phyloP scores from a whole-genome alignment of 768 basidiomycete species.

The Macrolepiota fuliginosa region DNA sequence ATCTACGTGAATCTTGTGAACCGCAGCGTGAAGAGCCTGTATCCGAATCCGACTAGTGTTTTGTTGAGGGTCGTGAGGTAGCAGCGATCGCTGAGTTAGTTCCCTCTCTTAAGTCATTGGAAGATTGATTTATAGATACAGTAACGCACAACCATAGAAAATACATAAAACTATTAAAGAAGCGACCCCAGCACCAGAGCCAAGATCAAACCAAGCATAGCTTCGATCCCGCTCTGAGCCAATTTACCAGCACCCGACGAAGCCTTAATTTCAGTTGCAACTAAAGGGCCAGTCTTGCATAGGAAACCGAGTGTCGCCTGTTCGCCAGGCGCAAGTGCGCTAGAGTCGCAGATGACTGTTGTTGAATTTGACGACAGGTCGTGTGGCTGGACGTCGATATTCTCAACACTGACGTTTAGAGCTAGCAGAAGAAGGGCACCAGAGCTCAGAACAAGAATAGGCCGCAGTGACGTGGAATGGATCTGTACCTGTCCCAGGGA shows the following conservation, averaged over 20 bases:
- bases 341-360: constrained; percentile 31
- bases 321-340: constrained; percentile 24
- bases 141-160: no score
- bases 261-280: constrained; percentile 14
- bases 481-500: constrained; percentile 29
- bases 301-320: constrained; percentile 29
- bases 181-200: background rate
- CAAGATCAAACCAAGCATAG: background rate
- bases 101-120: no score
- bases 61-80: no score
- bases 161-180: background rate
- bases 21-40: no score
- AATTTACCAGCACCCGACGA: background rate
- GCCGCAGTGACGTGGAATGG: background rate
- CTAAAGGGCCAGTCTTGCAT: constrained; percentile 28
- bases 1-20: no score
- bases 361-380: constrained; percentile 19
- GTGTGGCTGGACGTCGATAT: constrained; percentile 26
- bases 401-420: constrained; percentile 22
- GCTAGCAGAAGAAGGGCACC: constrained; percentile 15
- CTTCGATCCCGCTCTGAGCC: background rate
- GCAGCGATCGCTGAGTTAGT: no score
- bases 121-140: no score
- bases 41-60: no score
- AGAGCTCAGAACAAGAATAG: background rate